Conservation (phyloP, 805 yeast species). For the Cyberlindnera misumaiensis region DNA sequence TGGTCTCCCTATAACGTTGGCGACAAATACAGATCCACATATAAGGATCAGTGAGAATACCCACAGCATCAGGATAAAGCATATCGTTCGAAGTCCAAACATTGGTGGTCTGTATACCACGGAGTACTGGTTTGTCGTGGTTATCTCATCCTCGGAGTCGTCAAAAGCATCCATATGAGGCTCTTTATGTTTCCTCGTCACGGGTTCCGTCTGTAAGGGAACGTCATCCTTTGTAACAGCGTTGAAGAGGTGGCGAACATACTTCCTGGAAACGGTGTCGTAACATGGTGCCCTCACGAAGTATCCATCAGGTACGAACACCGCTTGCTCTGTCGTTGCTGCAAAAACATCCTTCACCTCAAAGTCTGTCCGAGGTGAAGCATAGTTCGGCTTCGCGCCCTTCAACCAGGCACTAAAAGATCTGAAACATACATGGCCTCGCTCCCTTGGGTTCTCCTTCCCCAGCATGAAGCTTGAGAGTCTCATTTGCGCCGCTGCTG, state of each 20-base stretch:
- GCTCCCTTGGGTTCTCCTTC: constrained; percentile 52
- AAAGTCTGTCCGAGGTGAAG: constrained; percentile 44
- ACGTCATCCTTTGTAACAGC: constrained; percentile 78
- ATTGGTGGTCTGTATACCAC: constrained; percentile 85
- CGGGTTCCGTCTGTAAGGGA: constrained; percentile 30
- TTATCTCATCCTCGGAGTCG: constrained; percentile 34
- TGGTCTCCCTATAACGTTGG: constrained; percentile 25
- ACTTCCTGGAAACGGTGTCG: constrained; percentile 66
- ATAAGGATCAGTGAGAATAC: constrained; percentile 34
- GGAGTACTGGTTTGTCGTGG: constrained; percentile 42
- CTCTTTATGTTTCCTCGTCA: constrained; percentile 20
- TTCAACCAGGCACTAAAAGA: constrained; percentile 37
- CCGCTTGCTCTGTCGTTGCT: constrained; percentile 37
- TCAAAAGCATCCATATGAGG: constrained; percentile 34
- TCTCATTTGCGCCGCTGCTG: constrained; percentile 51
- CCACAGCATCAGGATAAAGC: constrained; percentile 36
- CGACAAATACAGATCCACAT: constrained; percentile 14
- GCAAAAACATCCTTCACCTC: constrained; percentile 40
- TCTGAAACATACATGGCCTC: constrained; percentile 62
- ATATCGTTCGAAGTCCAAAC: constrained; percentile 52
- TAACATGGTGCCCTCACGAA: constrained; percentile 82
- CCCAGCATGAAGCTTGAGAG: constrained; percentile 78
- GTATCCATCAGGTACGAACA: constrained; percentile 74
- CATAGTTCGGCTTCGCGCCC: constrained; percentile 44
- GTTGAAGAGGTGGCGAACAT: constrained; percentile 62